Base-by-base conservation (phyloP, 2,329 filamentous ascomycete species). In the Aspergillus jensenii region DNA sequence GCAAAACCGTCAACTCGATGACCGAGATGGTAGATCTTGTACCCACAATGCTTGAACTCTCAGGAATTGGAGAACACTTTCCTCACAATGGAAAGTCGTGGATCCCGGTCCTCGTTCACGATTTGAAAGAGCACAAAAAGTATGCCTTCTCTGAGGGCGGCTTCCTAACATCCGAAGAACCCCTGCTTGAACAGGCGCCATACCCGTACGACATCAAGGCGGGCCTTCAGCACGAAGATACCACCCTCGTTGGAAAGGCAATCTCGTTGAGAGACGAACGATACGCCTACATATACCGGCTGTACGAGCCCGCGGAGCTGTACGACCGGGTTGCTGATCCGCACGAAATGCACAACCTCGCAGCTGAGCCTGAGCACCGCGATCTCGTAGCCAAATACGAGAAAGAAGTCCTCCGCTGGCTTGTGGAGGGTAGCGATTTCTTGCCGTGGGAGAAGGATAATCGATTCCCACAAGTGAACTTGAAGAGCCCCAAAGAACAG, bases 151-250 rank as follows among this genome's bases (percentile, higher is more conserved):
- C 74, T 3, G 78, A 81, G 61, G 78, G 78, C 0, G 78, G 78
- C 0, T 81, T 81, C 58, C 65, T 81, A 3, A 69, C 65, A 0
- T 71, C 65, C 1, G 78, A 81, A 52, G 79, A 81, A 52, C 79
- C 78, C 2, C 65, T 81, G 1, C 66, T 81, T 0, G 78, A 81
- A 55, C 72, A 77, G 51, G 69, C 72, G 0, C 72, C 74, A 0
- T 81, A 74, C 35, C 78, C 78, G 0, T 81, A 81, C 53, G 79
- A 81, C 48, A 71, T 81, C 47, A 81, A 81, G 59, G 72, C 72
- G 0, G 69, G 66, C 0, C 70, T 82, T 5, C 79, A 81, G 59
- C 78, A 81, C 57, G 71, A 79, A 11, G 76, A 81, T 48, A 77
- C 77, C 0, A 67, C 66, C 0, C 57, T 80, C 0, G 78, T 79